phyloP scores from a whole-genome alignment of 768 basidiomycete genomes.

The Agrocybe pediades region DNA sequence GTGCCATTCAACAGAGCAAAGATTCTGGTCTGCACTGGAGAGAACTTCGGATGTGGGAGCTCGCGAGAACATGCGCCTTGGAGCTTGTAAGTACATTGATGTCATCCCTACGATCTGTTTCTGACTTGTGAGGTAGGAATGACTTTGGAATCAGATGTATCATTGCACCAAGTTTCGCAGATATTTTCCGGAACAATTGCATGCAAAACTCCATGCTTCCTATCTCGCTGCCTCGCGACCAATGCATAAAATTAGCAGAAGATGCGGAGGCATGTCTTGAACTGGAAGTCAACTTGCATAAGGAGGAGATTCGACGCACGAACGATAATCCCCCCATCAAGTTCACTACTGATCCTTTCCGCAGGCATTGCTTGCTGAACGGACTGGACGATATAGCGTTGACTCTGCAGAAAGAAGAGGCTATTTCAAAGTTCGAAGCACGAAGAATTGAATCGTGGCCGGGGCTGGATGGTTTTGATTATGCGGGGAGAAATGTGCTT shows the following conservation, averaged over 20 bases:
- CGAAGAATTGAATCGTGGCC: no score
- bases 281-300: conserved; percentile 84
- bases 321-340: conserved; percentile 73
- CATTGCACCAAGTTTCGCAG: conserved; percentile 87
- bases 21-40: conserved; percentile 82
- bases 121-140: conserved; percentile 43
- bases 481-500: no score
- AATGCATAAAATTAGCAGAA: conserved; percentile 69
- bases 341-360: conserved; percentile 88
- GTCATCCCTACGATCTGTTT: background rate
- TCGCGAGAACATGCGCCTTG: conserved; percentile 92
- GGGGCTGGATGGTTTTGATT: no score
- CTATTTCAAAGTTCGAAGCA: no score
- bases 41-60: conserved; percentile 91
- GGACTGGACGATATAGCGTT: conserved; percentile 96
- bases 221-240: conserved; percentile 62
- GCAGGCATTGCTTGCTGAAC: conserved; percentile 91
- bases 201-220: conserved; percentile 96
- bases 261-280: conserved; percentile 78
- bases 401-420: no score
- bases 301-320: conserved; percentile 70
- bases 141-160: conserved; percentile 91
- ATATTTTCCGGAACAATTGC: conserved; percentile 86
- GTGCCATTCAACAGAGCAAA: conserved; percentile 73
- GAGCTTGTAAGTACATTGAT: conserved; percentile 65